phyloP scores from a whole-genome alignment of 495 filamentous ascomycete species.

The Sordaria brevicollis region DNA sequence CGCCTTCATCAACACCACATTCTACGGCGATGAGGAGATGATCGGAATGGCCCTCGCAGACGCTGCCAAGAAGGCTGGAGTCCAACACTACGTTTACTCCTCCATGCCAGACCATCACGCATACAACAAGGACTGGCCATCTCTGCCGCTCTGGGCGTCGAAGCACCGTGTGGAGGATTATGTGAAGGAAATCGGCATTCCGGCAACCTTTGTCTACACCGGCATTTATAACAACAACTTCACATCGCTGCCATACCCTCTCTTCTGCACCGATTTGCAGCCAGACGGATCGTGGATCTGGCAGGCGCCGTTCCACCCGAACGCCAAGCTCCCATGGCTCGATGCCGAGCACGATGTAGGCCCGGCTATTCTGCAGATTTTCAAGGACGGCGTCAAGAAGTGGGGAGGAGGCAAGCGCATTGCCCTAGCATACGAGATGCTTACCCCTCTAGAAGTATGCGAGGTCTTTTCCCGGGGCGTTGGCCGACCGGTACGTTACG shows the following conservation, averaged over 20 bases:
- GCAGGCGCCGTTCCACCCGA: constrained; percentile 87
- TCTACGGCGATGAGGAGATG: constrained; percentile 85
- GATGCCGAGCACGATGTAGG: constrained; percentile 96
- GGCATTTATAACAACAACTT: constrained; percentile 99
- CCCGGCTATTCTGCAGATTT: constrained; percentile 85
- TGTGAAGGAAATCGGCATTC: constrained; percentile 68
- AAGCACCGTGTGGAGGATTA: constrained; percentile 92
- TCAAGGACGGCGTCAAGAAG: constrained; percentile 81
- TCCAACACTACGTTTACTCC: constrained; percentile 90
- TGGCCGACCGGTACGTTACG: constrained; percentile 65
- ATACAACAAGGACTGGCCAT: constrained; percentile 57
- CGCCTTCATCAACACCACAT: constrained; percentile 98
- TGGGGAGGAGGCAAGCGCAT: constrained; percentile 93
- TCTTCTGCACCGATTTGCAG: constrained; percentile 87
- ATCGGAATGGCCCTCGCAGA: constrained; percentile 83
- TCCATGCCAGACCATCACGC: constrained; percentile 92
- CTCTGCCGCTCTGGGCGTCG: constrained; percentile 78
- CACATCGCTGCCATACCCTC: constrained; percentile 80
- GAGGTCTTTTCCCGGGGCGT: constrained; percentile 68
- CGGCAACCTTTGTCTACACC: constrained; percentile 86
- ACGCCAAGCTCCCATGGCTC: constrained; percentile 86
- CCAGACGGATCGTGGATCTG: constrained; percentile 79
- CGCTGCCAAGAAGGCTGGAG: constrained; percentile 73
- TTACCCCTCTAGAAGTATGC: constrained; percentile 77
- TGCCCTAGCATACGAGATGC: constrained; percentile 82